Evolutionary conservation across 2,329 filamentous ascomycete genomes (phyloP), one percentile per base, ranked within the genome.

Genomic region (Lojkania enalia): DNA sequence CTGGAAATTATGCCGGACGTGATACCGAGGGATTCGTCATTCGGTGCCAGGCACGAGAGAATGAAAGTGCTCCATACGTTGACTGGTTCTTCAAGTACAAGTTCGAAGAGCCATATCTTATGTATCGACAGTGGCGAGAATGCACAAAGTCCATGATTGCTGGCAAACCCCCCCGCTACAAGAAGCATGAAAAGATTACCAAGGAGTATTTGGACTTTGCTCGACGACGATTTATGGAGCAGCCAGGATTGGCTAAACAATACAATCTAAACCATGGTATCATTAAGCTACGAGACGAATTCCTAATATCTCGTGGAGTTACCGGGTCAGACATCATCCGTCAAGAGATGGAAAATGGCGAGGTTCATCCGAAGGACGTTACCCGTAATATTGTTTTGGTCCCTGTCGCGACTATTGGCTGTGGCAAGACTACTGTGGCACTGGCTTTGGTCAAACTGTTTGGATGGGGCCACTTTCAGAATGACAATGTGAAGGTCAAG

Each of bases 51-150:
- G 74, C 84, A 76, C 76, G 77, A 64, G 71, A 83, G 20, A 74
- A 75, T 0, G 73, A 71, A 1, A 65, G 68, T 12, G 69, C 68
- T 2, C 79, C 81, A 0, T 94, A 85, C 67, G 74, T 81, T n/a
- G 91, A 99, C 68, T 99, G 94, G 94, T 99, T 99, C 72, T 99
- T 99, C 84, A 99, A 99, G 72, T 99, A 91, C 81, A 99, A 99
- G 74, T 99, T 99, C 49, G 94, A 99, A 64, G 94, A 99, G 73
- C 94, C 94, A 0, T 99, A 99, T 66, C 76, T 99, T 49, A 95
- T 99, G 90, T 99, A 97, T 72, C 85, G 94, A 18, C 94, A 99
- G 74, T 99, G 94, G 94, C 85, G 94, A 51, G 94, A 99, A 73
- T 95, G 88, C 66, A 99, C 94, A 31, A 97, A 96, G 69, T 81